Evolutionary conservation across 192 early-diverging fungal genomes (phyloP).

Genomic region (Gamsiella multidivaricata): DNA sequence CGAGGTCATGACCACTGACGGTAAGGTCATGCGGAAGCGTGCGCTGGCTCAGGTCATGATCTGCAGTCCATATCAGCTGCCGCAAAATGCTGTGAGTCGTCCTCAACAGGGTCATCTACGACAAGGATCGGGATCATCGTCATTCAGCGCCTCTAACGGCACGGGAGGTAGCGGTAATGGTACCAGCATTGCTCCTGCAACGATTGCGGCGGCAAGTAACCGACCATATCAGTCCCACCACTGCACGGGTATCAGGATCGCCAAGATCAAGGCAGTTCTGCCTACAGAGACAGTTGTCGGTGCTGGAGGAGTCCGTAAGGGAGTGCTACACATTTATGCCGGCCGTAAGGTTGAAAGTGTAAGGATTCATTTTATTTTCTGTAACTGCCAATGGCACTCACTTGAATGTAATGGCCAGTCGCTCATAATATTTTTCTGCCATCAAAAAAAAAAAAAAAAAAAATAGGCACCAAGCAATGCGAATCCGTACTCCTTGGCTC

Average conservation of each 20-base stretch:
- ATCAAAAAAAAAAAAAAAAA: no score
- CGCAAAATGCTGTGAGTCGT: no score
- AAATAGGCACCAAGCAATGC: constrained; percentile 38
- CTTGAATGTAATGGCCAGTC: no score
- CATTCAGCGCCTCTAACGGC: neutral
- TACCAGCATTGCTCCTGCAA: neutral
- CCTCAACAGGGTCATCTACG: neutral
- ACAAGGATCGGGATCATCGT: constrained; percentile 3
- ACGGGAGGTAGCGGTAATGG: neutral
- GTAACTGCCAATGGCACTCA: neutral
- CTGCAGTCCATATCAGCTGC: constrained; percentile 36
- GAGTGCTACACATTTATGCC: constrained; percentile 60
- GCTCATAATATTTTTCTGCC: no score
- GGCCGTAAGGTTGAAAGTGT: constrained; percentile 47
- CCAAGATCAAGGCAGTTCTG: constrained; percentile 63
- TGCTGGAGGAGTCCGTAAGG: constrained; percentile 32
- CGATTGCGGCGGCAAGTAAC: constrained; percentile 2
- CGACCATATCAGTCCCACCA: constrained; percentile 10
- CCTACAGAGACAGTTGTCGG: constrained; percentile 46
- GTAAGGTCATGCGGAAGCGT: constrained; percentile 33
- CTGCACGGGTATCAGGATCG: constrained; percentile 46
- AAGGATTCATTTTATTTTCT: neutral
- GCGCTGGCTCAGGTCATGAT: constrained; percentile 48
- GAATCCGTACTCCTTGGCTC: constrained; percentile 52
- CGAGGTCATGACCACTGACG: constrained; percentile 35